A percentile compares a stretch with the other conserved stretches of the same genome.
Evolutionary conservation across 768 basidiomycete genomes (phyloP).

Genomic region (Coprinopsis strossmayeri): DNA sequence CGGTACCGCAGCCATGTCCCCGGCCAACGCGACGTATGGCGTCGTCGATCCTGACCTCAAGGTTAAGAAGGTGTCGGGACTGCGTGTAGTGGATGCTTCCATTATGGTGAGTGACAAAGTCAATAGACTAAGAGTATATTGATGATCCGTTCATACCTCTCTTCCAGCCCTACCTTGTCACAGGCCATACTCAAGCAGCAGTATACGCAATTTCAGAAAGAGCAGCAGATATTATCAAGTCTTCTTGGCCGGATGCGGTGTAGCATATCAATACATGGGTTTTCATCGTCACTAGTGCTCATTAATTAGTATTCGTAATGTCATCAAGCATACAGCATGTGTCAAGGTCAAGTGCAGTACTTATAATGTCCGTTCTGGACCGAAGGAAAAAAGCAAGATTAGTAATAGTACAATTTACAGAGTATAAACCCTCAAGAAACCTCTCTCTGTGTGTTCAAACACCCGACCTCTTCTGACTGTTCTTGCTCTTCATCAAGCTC

Average conservation of each 20-base stretch:
- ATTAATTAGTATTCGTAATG: too few relatives aligned
- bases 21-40: conserved; percentile 19
- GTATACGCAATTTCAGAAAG: conserved; percentile 12
- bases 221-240: conserved; percentile 9
- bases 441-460: too few relatives aligned
- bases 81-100: conserved; percentile 34
- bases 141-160: not conserved
- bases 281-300: too few relatives aligned
- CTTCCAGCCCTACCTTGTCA: conserved; percentile 1
- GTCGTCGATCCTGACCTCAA: conserved; percentile 31
- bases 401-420: too few relatives aligned
- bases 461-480: conserved; percentile 7
- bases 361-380: too few relatives aligned
- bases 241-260: not conserved
- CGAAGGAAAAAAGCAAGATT: too few relatives aligned
- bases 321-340: too few relatives aligned
- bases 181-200: conserved; percentile 5
- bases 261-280: not conserved
- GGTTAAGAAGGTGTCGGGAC: conserved; percentile 26
- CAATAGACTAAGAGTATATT: not conserved
- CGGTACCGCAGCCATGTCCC: conserved; percentile 27
- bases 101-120: conserved; percentile 20
- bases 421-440: too few relatives aligned
- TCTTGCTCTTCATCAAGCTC: conserved; percentile 14
- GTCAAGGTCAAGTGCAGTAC: too few relatives aligned